Conservation (phyloP, 1,284 basidiomycete genomes). For the Laetiporus sulphureus region DNA sequence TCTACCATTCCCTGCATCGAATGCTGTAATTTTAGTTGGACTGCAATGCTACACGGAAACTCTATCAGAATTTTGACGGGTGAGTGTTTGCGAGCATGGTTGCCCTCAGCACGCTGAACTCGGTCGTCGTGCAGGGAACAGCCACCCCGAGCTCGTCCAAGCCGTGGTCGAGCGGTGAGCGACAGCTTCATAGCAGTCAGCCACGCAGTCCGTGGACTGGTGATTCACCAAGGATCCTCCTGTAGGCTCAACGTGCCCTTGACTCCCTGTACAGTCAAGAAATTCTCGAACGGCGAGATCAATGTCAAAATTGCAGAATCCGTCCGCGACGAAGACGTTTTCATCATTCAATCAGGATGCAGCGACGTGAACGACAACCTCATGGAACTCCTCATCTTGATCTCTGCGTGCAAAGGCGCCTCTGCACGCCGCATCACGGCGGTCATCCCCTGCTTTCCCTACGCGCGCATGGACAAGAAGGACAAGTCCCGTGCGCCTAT, state of each 20-base stretch:
- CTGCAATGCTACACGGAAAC: slow-evolving; percentile 81
- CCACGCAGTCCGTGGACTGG: slow-evolving; percentile 23
- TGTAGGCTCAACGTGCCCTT: slow-evolving; percentile 85
- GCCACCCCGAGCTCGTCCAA: slow-evolving; percentile 94
- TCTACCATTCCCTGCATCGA: slow-evolving; percentile 13
- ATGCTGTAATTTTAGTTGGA: slow-evolving; percentile 28
- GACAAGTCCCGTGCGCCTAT: slow-evolving; percentile 96
- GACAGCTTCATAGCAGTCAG: slow-evolving; percentile 41
- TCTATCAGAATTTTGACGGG: slow-evolving; percentile 91
- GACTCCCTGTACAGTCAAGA: slow-evolving; percentile 88
- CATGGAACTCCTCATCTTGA: slow-evolving; percentile 89
- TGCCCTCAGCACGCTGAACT: background rate
- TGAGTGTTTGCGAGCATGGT: slow-evolving; percentile 30
- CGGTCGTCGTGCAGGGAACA: slow-evolving; percentile 67
- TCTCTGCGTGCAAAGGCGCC: slow-evolving; percentile 95
- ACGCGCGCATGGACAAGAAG: slow-evolving; percentile 97
- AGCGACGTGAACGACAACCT: slow-evolving; percentile 78
- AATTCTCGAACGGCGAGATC: slow-evolving; percentile 95
- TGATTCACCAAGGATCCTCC: slow-evolving; percentile 31
- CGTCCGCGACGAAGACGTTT: slow-evolving; percentile 95
- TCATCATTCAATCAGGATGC: slow-evolving; percentile 88
- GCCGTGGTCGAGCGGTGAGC: slow-evolving; percentile 93
- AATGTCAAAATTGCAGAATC: slow-evolving; percentile 91
- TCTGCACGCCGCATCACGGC: slow-evolving; percentile 96
- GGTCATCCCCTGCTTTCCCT: slow-evolving; percentile 97